Evolutionary conservation across 2,329 filamentous ascomycete genomes (phyloP).

Genomic region (Coniochaeta sp.): DNA sequence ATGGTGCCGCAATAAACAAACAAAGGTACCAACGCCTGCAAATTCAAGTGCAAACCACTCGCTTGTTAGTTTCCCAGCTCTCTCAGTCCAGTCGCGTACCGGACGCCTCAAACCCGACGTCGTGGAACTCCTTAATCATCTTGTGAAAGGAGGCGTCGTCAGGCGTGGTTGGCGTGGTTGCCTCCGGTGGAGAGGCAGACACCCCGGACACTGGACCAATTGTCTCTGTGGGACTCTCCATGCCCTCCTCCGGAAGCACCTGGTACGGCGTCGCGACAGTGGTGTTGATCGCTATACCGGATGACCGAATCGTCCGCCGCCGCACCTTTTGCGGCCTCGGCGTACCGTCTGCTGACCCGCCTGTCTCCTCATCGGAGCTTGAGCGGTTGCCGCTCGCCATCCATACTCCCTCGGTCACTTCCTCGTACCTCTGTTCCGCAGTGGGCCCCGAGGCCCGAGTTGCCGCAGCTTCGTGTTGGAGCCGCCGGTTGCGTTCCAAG

Average conservation of each 20-base stretch:
- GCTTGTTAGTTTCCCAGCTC: too few species aligned
- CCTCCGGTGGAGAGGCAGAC: slow-evolving; percentile 11
- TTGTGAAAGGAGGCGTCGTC: background rate
- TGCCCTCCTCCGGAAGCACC: slow-evolving; percentile 8
- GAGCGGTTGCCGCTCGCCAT: slow-evolving; percentile 10
- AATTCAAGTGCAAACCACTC: too few species aligned
- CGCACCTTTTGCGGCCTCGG: background rate
- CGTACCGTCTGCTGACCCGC: background rate
- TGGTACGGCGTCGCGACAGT: slow-evolving; percentile 8
- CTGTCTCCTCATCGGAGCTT: background rate
- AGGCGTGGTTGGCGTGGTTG: slow-evolving; percentile 6
- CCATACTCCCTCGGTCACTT: background rate
- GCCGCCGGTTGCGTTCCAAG: slow-evolving; percentile 13
- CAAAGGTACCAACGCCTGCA: too few species aligned
- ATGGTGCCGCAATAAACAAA: background rate
- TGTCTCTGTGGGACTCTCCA: slow-evolving; percentile 16
- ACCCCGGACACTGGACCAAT: slow-evolving; percentile 16
- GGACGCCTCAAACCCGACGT: background rate
- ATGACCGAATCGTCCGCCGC: slow-evolving; percentile 10
- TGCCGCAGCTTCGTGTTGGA: background rate
- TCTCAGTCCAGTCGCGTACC: background rate
- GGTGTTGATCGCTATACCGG: slow-evolving; percentile 8
- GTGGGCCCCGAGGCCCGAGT: slow-evolving; percentile 4
- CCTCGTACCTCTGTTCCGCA: slow-evolving; percentile 1
- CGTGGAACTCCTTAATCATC: background rate